Conservation (phyloP, 495 filamentous ascomycete genomes). For the Penicillium samsonianum region DNA sequence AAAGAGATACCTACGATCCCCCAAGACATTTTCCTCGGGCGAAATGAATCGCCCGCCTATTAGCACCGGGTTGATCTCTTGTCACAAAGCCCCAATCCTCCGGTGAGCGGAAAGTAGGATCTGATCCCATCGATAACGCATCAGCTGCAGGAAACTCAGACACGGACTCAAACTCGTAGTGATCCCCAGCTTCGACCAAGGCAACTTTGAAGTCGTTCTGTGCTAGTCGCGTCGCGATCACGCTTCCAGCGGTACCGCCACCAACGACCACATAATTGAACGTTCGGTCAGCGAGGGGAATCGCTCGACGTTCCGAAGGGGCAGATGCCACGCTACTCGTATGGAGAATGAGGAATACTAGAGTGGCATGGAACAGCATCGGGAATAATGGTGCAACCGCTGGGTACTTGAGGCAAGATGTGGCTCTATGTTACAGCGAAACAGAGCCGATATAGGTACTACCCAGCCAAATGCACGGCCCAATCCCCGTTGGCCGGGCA, state of each 20-base stretch:
- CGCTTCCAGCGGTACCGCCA: conserved; percentile 55
- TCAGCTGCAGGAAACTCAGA: conserved; percentile 39
- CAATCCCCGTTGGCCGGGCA: not conserved
- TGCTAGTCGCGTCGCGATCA: conserved; percentile 51
- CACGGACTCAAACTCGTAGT: conserved; percentile 51
- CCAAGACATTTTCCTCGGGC: conserved; percentile 39
- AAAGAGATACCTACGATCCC: conserved; percentile 29
- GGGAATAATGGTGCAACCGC: not conserved
- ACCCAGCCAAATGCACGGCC: not conserved
- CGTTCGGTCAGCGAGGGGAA: conserved; percentile 12
- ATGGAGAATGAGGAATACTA: conserved; percentile 11
- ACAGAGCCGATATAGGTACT: not conserved
- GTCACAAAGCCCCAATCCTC: conserved; percentile 55
- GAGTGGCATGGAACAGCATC: conserved; percentile 10
- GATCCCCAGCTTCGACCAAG: conserved; percentile 59
- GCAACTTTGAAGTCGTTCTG: conserved; percentile 40
- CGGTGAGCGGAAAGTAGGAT: conserved; percentile 29
- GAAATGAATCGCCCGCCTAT: conserved; percentile 40
- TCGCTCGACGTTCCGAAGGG: not conserved
- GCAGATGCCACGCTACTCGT: not conserved
- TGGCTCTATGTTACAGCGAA: not conserved
- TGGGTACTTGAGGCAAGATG: not conserved
- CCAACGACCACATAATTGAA: conserved; percentile 60
- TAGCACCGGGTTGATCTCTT: conserved; percentile 38
- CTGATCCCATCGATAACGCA: conserved; percentile 20